phyloP scores from a whole-genome alignment of 2,329 filamentous ascomycete genomes.

The Pseudogymnoascus pannorum region DNA sequence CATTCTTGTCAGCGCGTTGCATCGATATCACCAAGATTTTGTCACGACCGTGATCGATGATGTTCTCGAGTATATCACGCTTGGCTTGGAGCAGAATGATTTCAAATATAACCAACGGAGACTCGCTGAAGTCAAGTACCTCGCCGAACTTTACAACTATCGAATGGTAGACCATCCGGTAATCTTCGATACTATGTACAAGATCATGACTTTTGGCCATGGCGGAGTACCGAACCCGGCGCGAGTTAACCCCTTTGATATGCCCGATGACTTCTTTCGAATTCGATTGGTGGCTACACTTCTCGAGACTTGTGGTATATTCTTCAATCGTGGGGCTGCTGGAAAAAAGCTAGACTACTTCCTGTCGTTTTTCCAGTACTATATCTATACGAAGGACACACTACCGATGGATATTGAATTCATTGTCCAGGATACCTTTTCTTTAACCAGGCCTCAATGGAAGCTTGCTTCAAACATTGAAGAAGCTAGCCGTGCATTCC shows the following conservation, averaged over 20 bases:
- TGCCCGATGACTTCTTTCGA: conserved; percentile 92
- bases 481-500: conserved; percentile 77
- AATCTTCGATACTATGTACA: conserved; percentile 92
- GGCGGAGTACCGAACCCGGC: conserved; percentile 76
- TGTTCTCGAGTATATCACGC: conserved; percentile 75
- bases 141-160: conserved; percentile 96
- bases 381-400: conserved; percentile 81
- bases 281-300: conserved; percentile 84
- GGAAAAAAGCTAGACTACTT: conserved; percentile 99
- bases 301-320: conserved; percentile 91
- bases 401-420: conserved; percentile 98
- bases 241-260: conserved; percentile 68
- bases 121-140: conserved; percentile 90
- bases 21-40: conserved; percentile 87
- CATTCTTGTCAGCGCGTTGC: conserved; percentile 79
- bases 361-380: conserved; percentile 94
- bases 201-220: conserved; percentile 88
- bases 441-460: conserved; percentile 83
- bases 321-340: conserved; percentile 85
- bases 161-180: conserved; percentile 92
- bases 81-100: conserved; percentile 90
- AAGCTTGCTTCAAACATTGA: conserved; percentile 73
- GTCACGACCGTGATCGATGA: conserved; percentile 89
- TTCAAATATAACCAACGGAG: conserved; percentile 96
- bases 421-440: conserved; percentile 86